phyloP scores from a whole-genome alignment of 805 yeast genomes.

The Candida coleopterorum region DNA sequence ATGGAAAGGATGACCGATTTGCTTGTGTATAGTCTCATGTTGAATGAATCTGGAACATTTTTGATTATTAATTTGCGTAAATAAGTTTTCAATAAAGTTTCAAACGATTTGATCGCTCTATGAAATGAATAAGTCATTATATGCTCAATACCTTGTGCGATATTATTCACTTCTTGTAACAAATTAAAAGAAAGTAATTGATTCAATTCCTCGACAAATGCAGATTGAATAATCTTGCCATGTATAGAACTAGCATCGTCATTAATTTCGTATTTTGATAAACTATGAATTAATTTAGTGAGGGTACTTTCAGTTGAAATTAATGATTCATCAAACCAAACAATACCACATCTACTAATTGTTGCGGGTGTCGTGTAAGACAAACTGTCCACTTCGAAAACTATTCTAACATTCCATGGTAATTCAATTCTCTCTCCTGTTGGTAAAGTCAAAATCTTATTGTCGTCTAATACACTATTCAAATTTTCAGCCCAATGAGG shows the following conservation, averaged over 20 bases:
- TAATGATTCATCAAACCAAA: constrained; percentile 54
- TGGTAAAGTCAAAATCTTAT: constrained; percentile 73
- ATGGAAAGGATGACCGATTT: constrained; percentile 36
- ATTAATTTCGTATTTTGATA: constrained; percentile 9
- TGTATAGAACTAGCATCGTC: too few species aligned
- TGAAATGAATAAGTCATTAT: constrained; percentile 45
- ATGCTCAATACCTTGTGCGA: constrained; percentile 34
- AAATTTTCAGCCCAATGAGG: constrained; percentile 91
- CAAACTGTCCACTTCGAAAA: constrained; percentile 74
- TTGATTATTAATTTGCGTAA: constrained; percentile 14
- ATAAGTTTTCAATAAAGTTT: constrained; percentile 35
- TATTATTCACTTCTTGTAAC: constrained; percentile 16
- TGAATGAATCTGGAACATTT: constrained; percentile 21
- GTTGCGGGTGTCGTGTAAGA: constrained; percentile 83
- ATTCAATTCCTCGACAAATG: constrained; percentile 10
- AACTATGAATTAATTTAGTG: constrained; percentile 14
- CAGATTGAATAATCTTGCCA: constrained; percentile 9
- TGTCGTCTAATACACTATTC: constrained; percentile 89
- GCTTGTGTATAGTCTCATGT: constrained; percentile 20
- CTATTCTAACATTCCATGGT: constrained; percentile 56
- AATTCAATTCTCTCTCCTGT: constrained; percentile 80
- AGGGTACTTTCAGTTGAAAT: constrained; percentile 15
- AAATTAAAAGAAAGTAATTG: constrained; percentile 3
- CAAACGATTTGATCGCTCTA: constrained; percentile 36
- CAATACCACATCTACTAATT: constrained; percentile 85